Conservation (phyloP, 2,329 filamentous ascomycete species). For the Graphilbum sp. region DNA sequence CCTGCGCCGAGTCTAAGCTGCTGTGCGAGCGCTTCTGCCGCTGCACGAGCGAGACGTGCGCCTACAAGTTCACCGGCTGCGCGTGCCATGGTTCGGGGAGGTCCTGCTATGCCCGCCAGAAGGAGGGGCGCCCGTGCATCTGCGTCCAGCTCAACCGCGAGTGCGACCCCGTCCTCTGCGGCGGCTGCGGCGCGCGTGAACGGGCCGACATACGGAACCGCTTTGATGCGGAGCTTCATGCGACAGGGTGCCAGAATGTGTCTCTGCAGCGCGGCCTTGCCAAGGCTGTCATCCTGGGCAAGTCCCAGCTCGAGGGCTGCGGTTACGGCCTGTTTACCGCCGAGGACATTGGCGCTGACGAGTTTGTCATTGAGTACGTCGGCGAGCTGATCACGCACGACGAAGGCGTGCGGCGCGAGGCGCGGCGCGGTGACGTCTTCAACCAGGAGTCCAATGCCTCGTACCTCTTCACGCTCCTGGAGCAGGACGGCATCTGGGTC, state of each 20-base stretch:
- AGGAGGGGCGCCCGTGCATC: constrained; percentile 44
- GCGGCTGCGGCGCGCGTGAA: constrained; percentile 50
- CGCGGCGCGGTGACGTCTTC: constrained; percentile 41
- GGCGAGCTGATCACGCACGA: constrained; percentile 59
- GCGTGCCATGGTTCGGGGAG: constrained; percentile 44
- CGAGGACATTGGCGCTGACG: constrained; percentile 47
- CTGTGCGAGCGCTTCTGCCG: constrained; percentile 60
- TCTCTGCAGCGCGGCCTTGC: constrained; percentile 49
- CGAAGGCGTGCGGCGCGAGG: constrained; percentile 53
- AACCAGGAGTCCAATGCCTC: constrained; percentile 46
- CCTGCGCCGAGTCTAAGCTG: constrained; percentile 43
- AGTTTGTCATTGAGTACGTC: constrained; percentile 69
- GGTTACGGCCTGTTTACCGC: constrained; percentile 64
- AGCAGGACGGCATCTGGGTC: constrained; percentile 47
- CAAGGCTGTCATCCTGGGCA: constrained; percentile 51
- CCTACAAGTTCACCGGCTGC: constrained; percentile 50
- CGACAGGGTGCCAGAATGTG: constrained; percentile 54
- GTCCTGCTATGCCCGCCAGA: constrained; percentile 38
- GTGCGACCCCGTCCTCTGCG: constrained; percentile 64
- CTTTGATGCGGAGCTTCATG: constrained; percentile 37
- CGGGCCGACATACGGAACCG: constrained; percentile 54
- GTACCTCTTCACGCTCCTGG: constrained; percentile 46
- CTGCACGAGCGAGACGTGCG: constrained; percentile 41
- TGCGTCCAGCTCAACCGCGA: constrained; percentile 60
- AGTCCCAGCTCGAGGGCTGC: constrained; percentile 49